Percentiles rank a stretch among this genome's conserved stretches.
Conservation (phyloP, 768 basidiomycete species). For the Epithele typhae region DNA sequence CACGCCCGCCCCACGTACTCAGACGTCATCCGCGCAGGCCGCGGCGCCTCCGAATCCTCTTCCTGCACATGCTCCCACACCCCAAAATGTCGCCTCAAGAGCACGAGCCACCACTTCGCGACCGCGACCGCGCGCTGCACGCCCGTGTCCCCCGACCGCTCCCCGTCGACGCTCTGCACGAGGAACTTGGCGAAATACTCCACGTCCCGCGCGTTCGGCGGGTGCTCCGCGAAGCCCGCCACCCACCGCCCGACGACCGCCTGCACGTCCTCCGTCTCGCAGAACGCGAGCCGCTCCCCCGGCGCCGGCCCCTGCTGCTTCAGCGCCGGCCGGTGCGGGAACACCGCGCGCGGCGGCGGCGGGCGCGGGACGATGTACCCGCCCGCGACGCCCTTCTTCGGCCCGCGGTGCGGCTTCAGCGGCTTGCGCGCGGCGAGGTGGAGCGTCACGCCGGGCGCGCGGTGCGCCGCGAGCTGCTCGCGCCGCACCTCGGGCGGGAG, state of each 20-base stretch:
- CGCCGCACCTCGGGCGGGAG: slow-evolving; percentile 66
- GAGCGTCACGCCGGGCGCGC: slow-evolving; percentile 26
- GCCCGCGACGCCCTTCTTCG: slow-evolving; percentile 16
- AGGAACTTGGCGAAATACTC: slow-evolving; percentile 73
- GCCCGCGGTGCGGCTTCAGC: slow-evolving; percentile 44
- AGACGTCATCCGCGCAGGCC: slow-evolving; percentile 27
- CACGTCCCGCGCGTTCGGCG: slow-evolving; percentile 72
- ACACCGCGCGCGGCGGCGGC: slow-evolving; percentile 54
- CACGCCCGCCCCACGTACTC: slow-evolving; percentile 58
- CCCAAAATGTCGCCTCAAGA: slow-evolving; percentile 63
- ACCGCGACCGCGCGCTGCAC: slow-evolving; percentile 67
- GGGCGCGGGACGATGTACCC: slow-evolving; percentile 37
- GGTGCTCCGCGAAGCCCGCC: slow-evolving; percentile 47
- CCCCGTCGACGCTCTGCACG: slow-evolving; percentile 58
- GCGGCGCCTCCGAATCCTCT: slow-evolving; percentile 17
- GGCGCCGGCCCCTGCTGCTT: slow-evolving; percentile 49
- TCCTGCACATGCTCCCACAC: slow-evolving; percentile 41
- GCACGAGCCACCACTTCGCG: slow-evolving; percentile 78
- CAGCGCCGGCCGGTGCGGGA: slow-evolving; percentile 45
- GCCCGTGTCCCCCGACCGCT: slow-evolving; percentile 53
- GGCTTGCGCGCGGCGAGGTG: slow-evolving; percentile 35
- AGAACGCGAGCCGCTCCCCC: slow-evolving; percentile 53
- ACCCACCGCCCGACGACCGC: slow-evolving; percentile 75
- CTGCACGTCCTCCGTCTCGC: slow-evolving; percentile 70
- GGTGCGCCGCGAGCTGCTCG: slow-evolving; percentile 64